Conservation (phyloP, 2,329 filamentous ascomycete genomes). For the Lachnellula occidentalis region DNA sequence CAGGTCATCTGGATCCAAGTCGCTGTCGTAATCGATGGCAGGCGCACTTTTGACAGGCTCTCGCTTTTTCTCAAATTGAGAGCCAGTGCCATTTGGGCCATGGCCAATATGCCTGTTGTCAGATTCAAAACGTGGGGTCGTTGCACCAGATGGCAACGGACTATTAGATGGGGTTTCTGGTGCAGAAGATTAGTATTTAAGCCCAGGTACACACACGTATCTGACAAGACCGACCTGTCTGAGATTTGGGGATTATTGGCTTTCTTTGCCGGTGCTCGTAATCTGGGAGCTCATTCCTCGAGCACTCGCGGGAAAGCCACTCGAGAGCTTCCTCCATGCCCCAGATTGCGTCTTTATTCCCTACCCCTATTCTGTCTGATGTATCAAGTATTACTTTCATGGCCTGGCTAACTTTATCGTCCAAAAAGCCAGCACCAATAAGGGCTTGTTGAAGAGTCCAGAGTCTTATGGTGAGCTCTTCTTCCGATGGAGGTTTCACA, state of each 20-base stretch:
- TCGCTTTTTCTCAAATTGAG: constrained; percentile 16
- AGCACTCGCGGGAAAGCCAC: constrained; percentile 79
- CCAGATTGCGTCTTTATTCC: constrained; percentile 66
- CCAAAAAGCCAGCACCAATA: constrained; percentile 60
- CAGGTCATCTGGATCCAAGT: constrained; percentile 70
- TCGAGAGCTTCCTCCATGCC: constrained; percentile 83
- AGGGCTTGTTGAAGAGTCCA: constrained; percentile 82
- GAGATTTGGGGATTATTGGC: constrained; percentile 22
- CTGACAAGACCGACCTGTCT: constrained; percentile 22
- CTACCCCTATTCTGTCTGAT: constrained; percentile 52
- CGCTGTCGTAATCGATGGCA: constrained; percentile 53
- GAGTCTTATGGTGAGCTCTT: constrained; percentile 71
- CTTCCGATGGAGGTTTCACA: constrained; percentile 58
- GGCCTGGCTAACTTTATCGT: constrained; percentile 55
- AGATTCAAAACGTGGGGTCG: constrained; percentile 27
- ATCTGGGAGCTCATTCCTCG: constrained; percentile 61
- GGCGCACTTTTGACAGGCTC: constrained; percentile 15
- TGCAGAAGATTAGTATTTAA: constrained; percentile 8
- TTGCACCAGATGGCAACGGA: constrained; percentile 29
- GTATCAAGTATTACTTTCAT: constrained; percentile 63
- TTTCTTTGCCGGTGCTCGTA: constrained; percentile 51
- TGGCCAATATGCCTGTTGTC: constrained; percentile 27
- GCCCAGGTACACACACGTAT: background rate
- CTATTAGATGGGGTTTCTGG: constrained; percentile 29
- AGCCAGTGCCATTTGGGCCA: constrained; percentile 5